Base-by-base conservation (phyloP, 2,329 filamentous ascomycete genomes). In the Neopestalotiopsis rosae region DNA sequence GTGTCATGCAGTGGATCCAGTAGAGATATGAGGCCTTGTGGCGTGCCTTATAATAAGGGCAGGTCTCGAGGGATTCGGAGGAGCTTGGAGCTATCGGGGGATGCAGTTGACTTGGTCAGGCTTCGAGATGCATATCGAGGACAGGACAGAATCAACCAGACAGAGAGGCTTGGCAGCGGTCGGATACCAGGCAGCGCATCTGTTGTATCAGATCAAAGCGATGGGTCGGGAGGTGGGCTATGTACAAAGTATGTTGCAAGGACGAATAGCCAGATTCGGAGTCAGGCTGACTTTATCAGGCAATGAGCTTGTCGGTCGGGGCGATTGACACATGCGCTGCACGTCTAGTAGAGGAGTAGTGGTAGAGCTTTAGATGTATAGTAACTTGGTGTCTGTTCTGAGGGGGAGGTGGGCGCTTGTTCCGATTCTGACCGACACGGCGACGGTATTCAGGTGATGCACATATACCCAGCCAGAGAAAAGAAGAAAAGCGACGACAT, bases 181-280 rank as follows among this genome's bases (percentile, higher is more conserved):
- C 45, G n/a, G 45, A 52, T 52, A 28, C 24, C 24, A 52, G 12
- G 30, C 30, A 17, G 30, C 30, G 30, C 32, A 62, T 30, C 59
- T 40, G 34, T 38, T 38, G 59, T 17, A 34, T 38, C 59, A 62
- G 32, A 13, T 62, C 45, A 52, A n/a, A 52, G 6, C 13, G 6
- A 30, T 59, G 30, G 24, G 24, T 59, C 30, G 28, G 30, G 57
- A 12, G 30, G 34, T 20, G 59, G 59, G n/a, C 30, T 34, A 7
- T 17, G 67, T 56, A 28, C 24, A 28, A 28, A 28, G 24, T 28
- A 40, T 34, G 49, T 38, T 58, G 61, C 32, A 59, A 52, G 45
- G 30, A 65, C 67, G 67, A 56, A 61, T 68, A 56, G 45, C 67
- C 67, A 57, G 67, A 61, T 65, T 68, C 52, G 67, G 67, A 20